These are phyloP conservation scores for Kingdonia uniflora DNA, from an alignment of 164 flowering plant genomes.

Conservation along the genomic window DNA sequence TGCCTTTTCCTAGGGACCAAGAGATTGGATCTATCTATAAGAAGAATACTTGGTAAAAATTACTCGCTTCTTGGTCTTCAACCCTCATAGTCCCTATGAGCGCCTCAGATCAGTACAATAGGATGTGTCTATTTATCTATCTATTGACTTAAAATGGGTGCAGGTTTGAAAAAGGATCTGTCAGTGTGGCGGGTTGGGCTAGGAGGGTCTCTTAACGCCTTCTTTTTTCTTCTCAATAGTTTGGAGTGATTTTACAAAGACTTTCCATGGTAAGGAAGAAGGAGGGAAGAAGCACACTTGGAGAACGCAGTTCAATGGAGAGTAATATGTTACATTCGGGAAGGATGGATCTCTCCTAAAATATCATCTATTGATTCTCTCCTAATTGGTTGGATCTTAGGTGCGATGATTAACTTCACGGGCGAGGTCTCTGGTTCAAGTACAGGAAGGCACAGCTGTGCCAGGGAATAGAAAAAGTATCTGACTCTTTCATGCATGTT, in stretches of 20 bases:
- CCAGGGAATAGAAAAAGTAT: not conserved
- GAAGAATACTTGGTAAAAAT: too few species aligned
- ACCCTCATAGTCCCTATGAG: too few species aligned
- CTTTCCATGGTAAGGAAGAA: not conserved
- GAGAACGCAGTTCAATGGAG: too few species aligned
- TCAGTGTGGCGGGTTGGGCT: not conserved
- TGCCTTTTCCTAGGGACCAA: too few species aligned
- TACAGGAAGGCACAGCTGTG: not conserved
- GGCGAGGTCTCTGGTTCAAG: slow-evolving; percentile 4
- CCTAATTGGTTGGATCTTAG: too few species aligned
- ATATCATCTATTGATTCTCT: too few species aligned
- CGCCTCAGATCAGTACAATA: too few species aligned
- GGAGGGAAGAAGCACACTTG: not conserved
- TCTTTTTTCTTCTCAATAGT: not conserved
- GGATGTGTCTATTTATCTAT: not conserved
- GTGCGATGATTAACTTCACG: too few species aligned
- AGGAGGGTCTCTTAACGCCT: not conserved
- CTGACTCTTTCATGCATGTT: slow-evolving; percentile 1
- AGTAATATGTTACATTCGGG: too few species aligned
- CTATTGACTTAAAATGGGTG: slow-evolving; percentile 3
- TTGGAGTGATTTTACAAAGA: not conserved
- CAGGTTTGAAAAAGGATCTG: not conserved
- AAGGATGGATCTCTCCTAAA: too few species aligned
- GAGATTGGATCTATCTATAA: too few species aligned
- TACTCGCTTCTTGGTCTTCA: too few species aligned